Base-by-base conservation (phyloP, 306 rosid genomes). In the Prunus campanulata region DNA sequence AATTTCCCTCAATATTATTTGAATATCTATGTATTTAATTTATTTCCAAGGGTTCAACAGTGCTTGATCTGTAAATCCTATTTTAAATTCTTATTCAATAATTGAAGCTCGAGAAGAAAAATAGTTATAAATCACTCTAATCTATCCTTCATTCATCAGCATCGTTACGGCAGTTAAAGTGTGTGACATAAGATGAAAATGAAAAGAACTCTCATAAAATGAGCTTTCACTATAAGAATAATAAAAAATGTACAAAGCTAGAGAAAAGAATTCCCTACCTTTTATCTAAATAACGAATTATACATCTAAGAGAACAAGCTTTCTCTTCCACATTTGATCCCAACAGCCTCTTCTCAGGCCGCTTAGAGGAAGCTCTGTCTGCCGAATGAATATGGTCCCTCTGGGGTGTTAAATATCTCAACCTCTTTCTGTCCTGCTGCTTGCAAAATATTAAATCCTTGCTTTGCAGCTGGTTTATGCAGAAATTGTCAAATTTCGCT, bases 221-320 rank as follows among this genome's bases (percentile, higher is more conserved):
- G 67, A 61, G 49, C 42, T 70, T 69, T 62, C 73, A 81, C 72
- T 65, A 9, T 62, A 47, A 62, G 27, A 59, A 61, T 77, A 35
- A 39, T 39, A 39, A 39, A 7, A 47, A 32, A 74, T 35, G 70
- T 47, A 56, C 68, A 49, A 19, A 12, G n/a, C 52, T 51, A 42
- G 64, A 49, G 44, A 18, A 27, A 56, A 51, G 64, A 19, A 68
- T 18, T 20, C 61, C 15, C 27, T 67, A 39, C 47, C 3, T 20
- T 8, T 62, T 9, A 48, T 68, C 2, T 51, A 60, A 62, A 39
- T 47, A 52, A 47, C 25, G 22, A 76, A 47, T 24, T 56, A 54
- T 15, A 66, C 69, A 22, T 19, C 19, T 42, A 64, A 11, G 16
- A 44, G 27, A 6, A 74, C 56, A 15, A 30, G 78, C 73, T 19